Conservation (phyloP, 305 asterid genomes). For the Rubia peregrina region DNA sequence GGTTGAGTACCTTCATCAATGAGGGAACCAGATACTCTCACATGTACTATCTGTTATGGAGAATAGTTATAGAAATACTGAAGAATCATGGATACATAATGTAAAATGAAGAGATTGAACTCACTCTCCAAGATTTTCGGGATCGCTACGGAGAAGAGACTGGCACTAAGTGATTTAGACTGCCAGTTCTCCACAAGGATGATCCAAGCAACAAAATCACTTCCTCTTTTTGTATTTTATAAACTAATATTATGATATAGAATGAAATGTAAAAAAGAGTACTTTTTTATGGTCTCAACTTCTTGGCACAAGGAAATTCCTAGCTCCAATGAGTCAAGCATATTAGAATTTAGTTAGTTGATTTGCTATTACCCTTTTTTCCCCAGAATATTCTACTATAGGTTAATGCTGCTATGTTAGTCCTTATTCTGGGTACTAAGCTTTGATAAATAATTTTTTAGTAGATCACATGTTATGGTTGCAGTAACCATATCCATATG, state of each 20-base stretch:
- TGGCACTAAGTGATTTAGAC: conserved; percentile 35
- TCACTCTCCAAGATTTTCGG: conserved; percentile 60
- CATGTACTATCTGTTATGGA: conserved; percentile 63
- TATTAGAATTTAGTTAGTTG: too few relatives aligned
- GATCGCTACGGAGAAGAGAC: conserved; percentile 44
- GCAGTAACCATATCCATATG: too few relatives aligned
- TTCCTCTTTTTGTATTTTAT: not conserved
- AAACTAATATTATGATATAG: too few relatives aligned
- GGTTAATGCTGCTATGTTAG: too few relatives aligned
- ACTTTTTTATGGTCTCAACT: not conserved
- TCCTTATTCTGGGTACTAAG: too few relatives aligned
- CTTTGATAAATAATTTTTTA: too few relatives aligned
- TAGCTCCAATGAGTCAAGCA: too few relatives aligned
- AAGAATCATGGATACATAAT: conserved; percentile 82
- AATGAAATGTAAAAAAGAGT: not conserved
- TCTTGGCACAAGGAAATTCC: not conserved
- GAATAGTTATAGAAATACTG: conserved; percentile 80
- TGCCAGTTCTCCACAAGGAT: conserved; percentile 33
- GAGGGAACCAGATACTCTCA: conserved; percentile 66
- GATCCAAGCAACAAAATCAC: conserved; percentile 35
- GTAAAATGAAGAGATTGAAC: conserved; percentile 52
- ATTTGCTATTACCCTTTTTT: too few relatives aligned
- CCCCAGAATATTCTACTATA: too few relatives aligned
- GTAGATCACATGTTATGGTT: too few relatives aligned
- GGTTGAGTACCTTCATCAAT: conserved; percentile 49